phyloP scores from a whole-genome alignment of 352 stramenopile genomes.

The Pythium chondricola region DNA sequence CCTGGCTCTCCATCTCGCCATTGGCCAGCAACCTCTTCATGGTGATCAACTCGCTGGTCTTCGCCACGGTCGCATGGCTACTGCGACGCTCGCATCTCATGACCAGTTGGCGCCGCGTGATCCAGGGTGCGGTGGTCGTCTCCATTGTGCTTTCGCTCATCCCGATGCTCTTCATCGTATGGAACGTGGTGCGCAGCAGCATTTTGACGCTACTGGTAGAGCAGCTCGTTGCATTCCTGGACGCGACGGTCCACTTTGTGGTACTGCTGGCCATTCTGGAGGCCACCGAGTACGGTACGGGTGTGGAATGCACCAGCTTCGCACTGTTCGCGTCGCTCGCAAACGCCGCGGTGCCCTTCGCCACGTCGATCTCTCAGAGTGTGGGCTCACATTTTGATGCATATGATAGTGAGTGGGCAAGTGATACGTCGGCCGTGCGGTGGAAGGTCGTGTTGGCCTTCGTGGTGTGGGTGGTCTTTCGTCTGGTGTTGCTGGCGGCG shows the following conservation, averaged over 20 bases:
- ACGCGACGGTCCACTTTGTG: slow-evolving; percentile 52
- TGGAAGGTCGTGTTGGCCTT: slow-evolving; percentile 42
- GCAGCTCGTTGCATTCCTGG: slow-evolving; percentile 37
- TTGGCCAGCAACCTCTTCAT: slow-evolving; percentile 43
- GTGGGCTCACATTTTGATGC: slow-evolving; percentile 59
- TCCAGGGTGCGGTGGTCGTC: slow-evolving; percentile 25
- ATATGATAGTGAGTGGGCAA: slow-evolving; percentile 43
- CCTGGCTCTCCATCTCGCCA: slow-evolving; percentile 33
- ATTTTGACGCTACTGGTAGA: slow-evolving; percentile 41
- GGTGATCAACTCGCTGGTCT: slow-evolving; percentile 38
- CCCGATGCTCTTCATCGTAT: slow-evolving; percentile 45
- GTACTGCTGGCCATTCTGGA: slow-evolving; percentile 40
- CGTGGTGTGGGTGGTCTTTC: slow-evolving; percentile 33
- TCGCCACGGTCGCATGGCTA: slow-evolving; percentile 25
- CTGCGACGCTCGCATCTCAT: slow-evolving; percentile 22
- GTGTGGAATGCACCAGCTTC: slow-evolving; percentile 41
- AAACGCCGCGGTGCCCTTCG: slow-evolving; percentile 48
- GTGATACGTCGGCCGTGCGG: slow-evolving; percentile 34
- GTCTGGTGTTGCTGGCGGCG: slow-evolving; percentile 22
- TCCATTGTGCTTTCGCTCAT: slow-evolving; percentile 33
- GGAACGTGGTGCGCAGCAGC: slow-evolving; percentile 44
- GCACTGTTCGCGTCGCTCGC: slow-evolving; percentile 42
- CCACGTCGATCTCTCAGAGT: slow-evolving; percentile 53
- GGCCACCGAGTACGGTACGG: slow-evolving; percentile 32
- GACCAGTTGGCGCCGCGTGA: slow-evolving; percentile 32